These are phyloP conservation scores for Colletotrichum spinosum DNA, from an alignment of 2,329 filamentous ascomycete species.

Conservation along the genomic window DNA sequence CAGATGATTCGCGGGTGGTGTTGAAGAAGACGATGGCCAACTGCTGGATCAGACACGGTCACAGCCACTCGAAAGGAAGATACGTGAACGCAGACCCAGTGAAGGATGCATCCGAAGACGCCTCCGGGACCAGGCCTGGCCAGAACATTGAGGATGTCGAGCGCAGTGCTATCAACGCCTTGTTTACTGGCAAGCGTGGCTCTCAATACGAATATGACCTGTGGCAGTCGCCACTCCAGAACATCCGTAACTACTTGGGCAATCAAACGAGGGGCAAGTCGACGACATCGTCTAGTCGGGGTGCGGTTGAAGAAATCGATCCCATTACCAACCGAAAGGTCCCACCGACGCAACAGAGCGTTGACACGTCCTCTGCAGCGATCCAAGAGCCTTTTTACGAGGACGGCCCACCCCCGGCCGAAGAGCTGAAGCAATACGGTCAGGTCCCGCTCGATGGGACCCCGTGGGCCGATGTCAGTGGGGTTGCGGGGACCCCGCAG, in stretches of 20 bases:
- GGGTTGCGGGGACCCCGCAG: conserved; percentile 29
- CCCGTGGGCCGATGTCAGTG: conserved; percentile 39
- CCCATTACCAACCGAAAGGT: conserved; percentile 70
- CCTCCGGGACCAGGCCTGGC: conserved; percentile 51
- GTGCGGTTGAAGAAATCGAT: conserved; percentile 60
- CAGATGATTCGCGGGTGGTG: conserved; percentile 49
- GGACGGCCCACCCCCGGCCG: conserved; percentile 48
- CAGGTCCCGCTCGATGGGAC: conserved; percentile 46
- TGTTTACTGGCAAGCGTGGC: conserved; percentile 50
- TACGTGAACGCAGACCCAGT: conserved; percentile 50
- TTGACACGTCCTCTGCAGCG: conserved; percentile 25
- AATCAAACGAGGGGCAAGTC: conserved; percentile 26
- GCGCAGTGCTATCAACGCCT: conserved; percentile 56
- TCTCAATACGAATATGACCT: conserved; percentile 41
- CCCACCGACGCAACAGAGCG: conserved; percentile 35
- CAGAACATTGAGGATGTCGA: conserved; percentile 59
- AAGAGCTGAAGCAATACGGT: conserved; percentile 51
- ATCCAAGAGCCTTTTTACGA: conserved; percentile 44
- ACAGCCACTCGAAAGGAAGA: conserved; percentile 42
- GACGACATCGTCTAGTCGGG: conserved; percentile 20
- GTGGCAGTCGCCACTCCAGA: conserved; percentile 47
- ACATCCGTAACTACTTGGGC: conserved; percentile 48
- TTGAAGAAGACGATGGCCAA: conserved; percentile 57
- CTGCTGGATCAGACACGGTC: conserved; percentile 49
- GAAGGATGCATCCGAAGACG: conserved; percentile 51